Base-by-base conservation (phyloP, 2,329 filamentous ascomycete genomes). In the Ophiostoma sp. region DNA sequence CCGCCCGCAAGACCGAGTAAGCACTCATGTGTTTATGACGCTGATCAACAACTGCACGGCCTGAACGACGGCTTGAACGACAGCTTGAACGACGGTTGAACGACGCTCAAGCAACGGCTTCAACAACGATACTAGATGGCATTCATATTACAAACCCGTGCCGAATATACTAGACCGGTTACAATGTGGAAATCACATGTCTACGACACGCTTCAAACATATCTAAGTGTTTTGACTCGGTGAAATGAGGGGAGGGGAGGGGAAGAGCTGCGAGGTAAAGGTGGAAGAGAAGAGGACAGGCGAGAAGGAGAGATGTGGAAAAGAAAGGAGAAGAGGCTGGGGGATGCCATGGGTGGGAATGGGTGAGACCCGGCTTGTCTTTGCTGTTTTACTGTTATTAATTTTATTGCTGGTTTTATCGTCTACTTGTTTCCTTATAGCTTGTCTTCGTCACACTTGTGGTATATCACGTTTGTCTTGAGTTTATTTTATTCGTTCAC, bases 1-100 rank as follows among this genome's bases (percentile, higher is more conserved):
- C 74, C 2, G 72, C 74, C 39, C 90, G 90, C 85, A 91, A 90
- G 84, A 83, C 87, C 17, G 68, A 73, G 70, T 73, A 73, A 71
- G 31, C 17, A 20, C 36, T 39, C 27, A 11, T 20, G 10, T n/a
- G 15, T 39, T 17, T 17, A 41, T 8, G 52, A 57, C 52, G 10
- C n/a, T 13, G 27, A 10, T n/a, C 20, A 23, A 23, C 52, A 27
- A 31, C 44, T 20, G 36, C 36, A 39, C 36, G 36, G 8, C 36
- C 36, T 39, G 44, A 48, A 48, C 23, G 27, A 27, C 52, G 52
- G 1, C 52, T n/a, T 52, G 15, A 15, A 52, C 44, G 39, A 41
- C 11, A 13, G 5, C 7, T 41, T 10, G 3, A 13, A 13, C 15
- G 15, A 41, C 13, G 39, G 39, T 13, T 41, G 4, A 41, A 41